Conservation (phyloP, 345 rosid genomes). For the Boechera stricta region DNA sequence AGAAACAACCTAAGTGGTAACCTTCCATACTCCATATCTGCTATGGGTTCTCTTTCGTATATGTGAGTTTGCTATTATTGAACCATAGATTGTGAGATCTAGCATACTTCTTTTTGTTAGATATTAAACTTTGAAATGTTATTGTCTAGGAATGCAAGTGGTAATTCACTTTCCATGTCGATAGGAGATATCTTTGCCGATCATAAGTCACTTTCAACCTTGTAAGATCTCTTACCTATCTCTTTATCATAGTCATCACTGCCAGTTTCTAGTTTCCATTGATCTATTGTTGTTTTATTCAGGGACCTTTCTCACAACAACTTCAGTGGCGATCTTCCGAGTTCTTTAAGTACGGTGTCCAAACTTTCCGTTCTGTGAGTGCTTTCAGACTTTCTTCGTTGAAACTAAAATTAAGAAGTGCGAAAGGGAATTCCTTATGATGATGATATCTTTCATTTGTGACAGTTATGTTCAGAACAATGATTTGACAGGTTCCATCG, state of each 20-base stretch:
- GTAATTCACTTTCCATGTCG: conserved; percentile 70
- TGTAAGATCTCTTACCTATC: conserved; percentile 61
- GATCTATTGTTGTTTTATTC: conserved; percentile 22
- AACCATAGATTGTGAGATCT: conserved; percentile 30
- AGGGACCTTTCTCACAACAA: conserved; percentile 97
- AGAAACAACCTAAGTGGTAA: conserved; percentile 81
- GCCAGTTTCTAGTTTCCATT: conserved; percentile 9
- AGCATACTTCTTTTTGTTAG: not conserved
- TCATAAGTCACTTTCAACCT: conserved; percentile 57
- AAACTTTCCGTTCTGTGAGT: conserved; percentile 85
- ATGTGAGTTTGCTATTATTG: conserved; percentile 63
- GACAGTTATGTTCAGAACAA: conserved; percentile 91
- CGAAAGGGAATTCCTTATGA: not conserved
- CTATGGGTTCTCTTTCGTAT: conserved; percentile 70
- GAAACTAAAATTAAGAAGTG: not conserved
- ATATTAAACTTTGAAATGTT: not conserved
- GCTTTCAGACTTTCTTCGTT: conserved; percentile 32
- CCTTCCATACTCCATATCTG: conserved; percentile 90
- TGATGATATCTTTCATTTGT: conserved; percentile 41
- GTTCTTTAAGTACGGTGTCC: conserved; percentile 69
- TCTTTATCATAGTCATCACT: not conserved
- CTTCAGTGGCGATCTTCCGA: conserved; percentile 89
- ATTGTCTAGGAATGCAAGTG: conserved; percentile 64
- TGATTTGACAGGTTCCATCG: conserved; percentile 80
- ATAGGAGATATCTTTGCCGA: conserved; percentile 72